Conservation (phyloP, 2,329 filamentous ascomycete species). For the Mycogone perniciosa region DNA sequence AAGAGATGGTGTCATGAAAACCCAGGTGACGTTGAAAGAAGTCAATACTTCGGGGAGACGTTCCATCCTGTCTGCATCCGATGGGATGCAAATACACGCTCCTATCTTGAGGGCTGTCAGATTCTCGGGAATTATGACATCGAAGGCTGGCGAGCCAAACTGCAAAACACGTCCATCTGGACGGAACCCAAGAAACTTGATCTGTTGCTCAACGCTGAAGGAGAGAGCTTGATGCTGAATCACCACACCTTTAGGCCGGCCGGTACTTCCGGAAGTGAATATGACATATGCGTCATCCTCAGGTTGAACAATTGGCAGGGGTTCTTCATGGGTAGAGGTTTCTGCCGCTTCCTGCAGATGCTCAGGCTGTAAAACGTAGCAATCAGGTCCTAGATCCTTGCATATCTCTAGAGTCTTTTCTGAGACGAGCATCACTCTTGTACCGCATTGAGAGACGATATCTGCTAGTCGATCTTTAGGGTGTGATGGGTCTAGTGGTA, state of each 20-base stretch:
- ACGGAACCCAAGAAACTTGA: not conserved
- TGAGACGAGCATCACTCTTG: not conserved
- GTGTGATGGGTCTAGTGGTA: not conserved
- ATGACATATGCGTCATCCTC: conserved; percentile 29
- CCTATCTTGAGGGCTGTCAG: conserved; percentile 10
- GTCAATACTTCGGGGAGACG: conserved; percentile 7
- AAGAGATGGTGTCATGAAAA: conserved; percentile 11
- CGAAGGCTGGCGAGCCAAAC: conserved; percentile 17
- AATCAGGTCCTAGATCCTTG: too few species aligned
- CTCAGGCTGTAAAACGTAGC: not conserved
- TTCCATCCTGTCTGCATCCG: conserved; percentile 11
- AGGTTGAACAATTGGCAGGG: not conserved
- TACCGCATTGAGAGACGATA: not conserved
- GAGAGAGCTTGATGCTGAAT: conserved; percentile 9
- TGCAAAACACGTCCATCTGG: conserved; percentile 8
- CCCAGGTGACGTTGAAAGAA: not conserved
- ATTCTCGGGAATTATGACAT: conserved; percentile 8
- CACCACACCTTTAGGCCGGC: conserved; percentile 42
- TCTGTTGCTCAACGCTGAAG: not conserved
- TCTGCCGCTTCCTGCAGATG: not conserved
- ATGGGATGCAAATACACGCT: conserved; percentile 17
- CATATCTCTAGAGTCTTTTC: too few species aligned
- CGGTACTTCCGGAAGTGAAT: conserved; percentile 48
- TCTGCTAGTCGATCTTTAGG: not conserved
- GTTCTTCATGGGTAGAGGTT: too few species aligned